Evolutionary conservation across 306 rosid genomes (phyloP).

Genomic region (Dicorynia guianensis): DNA sequence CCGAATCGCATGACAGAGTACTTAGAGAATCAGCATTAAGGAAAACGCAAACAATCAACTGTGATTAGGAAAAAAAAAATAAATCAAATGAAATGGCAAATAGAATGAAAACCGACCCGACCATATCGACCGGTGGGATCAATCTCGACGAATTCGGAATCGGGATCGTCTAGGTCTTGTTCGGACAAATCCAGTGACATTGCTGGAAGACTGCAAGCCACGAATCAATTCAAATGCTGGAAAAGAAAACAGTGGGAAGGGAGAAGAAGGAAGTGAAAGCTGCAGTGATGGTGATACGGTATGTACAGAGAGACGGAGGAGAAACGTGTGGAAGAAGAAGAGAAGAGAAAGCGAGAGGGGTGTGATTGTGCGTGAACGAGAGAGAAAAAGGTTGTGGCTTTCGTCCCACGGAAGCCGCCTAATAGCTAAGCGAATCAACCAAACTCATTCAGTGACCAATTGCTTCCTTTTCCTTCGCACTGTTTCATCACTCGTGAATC

Average conservation of each 20-base stretch:
- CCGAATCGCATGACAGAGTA: not conserved
- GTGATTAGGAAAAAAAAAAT: not conserved
- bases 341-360: constrained; percentile 8
- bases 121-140: constrained; percentile 94
- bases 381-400: too few species aligned
- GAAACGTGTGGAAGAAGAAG: not conserved
- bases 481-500: not conserved
- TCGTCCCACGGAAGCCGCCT: not conserved
- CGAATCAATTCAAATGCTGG: not conserved
- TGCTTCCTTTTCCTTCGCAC: too few species aligned
- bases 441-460: not conserved
- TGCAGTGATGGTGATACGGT: not conserved
- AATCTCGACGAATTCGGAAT: constrained; percentile 77
- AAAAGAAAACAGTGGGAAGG: not conserved
- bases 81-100: constrained; percentile 1
- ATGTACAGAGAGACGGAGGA: not conserved
- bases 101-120: constrained; percentile 67
- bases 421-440: constrained; percentile 12
- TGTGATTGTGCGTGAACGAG: too few species aligned
- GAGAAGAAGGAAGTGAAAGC: not conserved
- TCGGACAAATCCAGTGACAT: constrained; percentile 82
- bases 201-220: constrained; percentile 4
- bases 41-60: not conserved
- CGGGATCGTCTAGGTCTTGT: constrained; percentile 70
- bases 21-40: not conserved